These are phyloP conservation scores for Candida bentonensis DNA, from an alignment of 805 yeast genomes.

Conservation along the genomic window DNA sequence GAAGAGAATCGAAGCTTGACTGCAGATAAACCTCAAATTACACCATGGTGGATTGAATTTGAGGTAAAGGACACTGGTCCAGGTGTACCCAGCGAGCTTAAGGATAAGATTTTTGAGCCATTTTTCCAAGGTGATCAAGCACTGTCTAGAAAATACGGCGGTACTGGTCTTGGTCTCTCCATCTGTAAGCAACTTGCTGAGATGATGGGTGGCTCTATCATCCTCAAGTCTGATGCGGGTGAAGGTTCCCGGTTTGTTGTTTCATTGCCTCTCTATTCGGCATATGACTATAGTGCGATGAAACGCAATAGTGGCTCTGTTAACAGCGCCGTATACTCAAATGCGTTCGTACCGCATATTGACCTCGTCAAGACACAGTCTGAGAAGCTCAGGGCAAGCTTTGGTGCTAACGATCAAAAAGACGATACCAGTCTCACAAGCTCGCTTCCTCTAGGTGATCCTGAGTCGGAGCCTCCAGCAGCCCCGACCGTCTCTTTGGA, in stretches of 20 bases:
- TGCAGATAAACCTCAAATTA: constrained; percentile 12
- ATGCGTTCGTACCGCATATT: constrained; percentile 7
- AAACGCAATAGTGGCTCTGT: background rate
- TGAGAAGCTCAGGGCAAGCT: constrained; percentile 3
- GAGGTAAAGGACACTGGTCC: constrained; percentile 87
- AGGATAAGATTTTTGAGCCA: constrained; percentile 82
- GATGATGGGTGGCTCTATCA: constrained; percentile 81
- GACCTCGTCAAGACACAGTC: constrained; percentile 8
- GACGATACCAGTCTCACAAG: background rate
- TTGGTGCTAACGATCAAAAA: background rate
- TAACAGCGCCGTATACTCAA: background rate
- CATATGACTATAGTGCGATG: constrained; percentile 5
- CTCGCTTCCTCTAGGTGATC: background rate
- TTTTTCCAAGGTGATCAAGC: constrained; percentile 97
- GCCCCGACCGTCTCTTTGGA: background rate
- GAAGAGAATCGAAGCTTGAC: constrained; percentile 31
- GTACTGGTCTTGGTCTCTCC: constrained; percentile 85
- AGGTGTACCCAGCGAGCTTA: constrained; percentile 75
- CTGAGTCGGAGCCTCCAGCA: background rate
- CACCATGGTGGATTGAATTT: constrained; percentile 20
- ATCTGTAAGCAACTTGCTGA: constrained; percentile 84
- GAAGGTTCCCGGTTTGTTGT: constrained; percentile 76
- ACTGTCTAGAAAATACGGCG: constrained; percentile 79
- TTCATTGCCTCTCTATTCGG: constrained; percentile 30
- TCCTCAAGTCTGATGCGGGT: constrained; percentile 60